These are phyloP conservation scores for Quercus mongolica DNA, from an alignment of 306 rosid genomes.

Conservation along the genomic window DNA sequence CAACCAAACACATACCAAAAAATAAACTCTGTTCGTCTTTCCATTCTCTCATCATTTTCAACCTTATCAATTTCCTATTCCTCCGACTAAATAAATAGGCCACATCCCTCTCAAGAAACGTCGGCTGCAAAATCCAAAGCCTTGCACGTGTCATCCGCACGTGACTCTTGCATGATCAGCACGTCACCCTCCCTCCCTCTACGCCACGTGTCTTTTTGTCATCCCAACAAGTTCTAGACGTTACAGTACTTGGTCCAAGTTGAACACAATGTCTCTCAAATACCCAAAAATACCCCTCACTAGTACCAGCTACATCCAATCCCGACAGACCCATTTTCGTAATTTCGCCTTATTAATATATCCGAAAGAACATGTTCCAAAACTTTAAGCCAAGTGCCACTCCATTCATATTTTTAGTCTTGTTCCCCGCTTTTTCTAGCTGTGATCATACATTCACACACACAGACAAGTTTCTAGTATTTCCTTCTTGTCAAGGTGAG, in stretches of 20 bases:
- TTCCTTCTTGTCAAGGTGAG: not conserved
- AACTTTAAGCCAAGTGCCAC: not conserved
- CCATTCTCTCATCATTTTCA: rapidly evolving
- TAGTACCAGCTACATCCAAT: no score
- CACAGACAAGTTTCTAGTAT: not conserved
- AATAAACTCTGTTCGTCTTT: no score
- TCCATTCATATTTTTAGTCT: not conserved
- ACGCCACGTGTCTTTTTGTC: not conserved
- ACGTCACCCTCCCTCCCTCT: not conserved
- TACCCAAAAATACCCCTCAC: no score
- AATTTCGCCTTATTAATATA: not conserved
- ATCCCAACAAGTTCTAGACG: no score
- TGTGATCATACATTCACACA: not conserved
- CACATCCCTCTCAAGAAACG: no score
- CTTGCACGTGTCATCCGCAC: no score
- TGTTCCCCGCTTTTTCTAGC: not conserved
- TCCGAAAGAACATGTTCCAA: not conserved
- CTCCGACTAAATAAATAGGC: no score
- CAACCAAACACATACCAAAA: no score
- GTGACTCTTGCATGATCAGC: not conserved
- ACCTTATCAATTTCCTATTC: no score
- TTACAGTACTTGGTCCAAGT: no score
- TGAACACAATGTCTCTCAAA: not conserved
- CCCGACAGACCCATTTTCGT: not conserved
- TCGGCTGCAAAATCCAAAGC: no score